These are phyloP conservation scores for Keithomyces neogunnii DNA, from an alignment of 2,329 filamentous ascomycete species.

Conservation along the genomic window DNA sequence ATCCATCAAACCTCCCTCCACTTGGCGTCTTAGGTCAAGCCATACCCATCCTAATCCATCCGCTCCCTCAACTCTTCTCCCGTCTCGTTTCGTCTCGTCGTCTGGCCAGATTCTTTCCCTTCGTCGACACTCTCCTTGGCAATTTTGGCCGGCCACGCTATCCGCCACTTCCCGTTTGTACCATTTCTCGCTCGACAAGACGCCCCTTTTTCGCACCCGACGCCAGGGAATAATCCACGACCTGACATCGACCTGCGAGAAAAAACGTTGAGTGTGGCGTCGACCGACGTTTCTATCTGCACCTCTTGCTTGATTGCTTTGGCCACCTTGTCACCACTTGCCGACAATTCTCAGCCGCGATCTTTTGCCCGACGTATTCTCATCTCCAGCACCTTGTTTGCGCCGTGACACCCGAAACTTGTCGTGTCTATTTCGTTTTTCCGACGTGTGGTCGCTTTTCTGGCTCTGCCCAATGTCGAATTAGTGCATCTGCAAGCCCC, in stretches of 20 bases:
- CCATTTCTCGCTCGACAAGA: background rate
- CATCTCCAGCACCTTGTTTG: background rate
- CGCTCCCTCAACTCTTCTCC: background rate
- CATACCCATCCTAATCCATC: background rate
- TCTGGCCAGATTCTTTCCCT: background rate
- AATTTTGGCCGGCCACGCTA: background rate
- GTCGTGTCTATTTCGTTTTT: background rate
- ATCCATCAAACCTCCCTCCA: background rate
- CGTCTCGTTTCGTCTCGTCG: background rate
- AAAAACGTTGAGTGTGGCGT: constrained; percentile 1
- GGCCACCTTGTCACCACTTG: background rate
- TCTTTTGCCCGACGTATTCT: background rate
- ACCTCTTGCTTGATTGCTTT: background rate
- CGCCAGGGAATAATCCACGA: background rate
- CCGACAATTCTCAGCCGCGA: background rate
- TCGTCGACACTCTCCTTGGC: background rate
- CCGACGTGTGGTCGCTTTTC: background rate
- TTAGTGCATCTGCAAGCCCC: background rate
- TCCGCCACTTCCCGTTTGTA: background rate
- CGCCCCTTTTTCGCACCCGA: background rate
- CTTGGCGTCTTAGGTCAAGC: background rate
- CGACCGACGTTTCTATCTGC: background rate
- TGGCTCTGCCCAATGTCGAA: constrained; percentile 3
- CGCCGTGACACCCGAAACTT: background rate
- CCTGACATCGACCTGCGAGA: background rate